Evolutionary conservation across 352 stramenopile genomes (phyloP).

Genomic region (Pythium phragmitis): DNA sequence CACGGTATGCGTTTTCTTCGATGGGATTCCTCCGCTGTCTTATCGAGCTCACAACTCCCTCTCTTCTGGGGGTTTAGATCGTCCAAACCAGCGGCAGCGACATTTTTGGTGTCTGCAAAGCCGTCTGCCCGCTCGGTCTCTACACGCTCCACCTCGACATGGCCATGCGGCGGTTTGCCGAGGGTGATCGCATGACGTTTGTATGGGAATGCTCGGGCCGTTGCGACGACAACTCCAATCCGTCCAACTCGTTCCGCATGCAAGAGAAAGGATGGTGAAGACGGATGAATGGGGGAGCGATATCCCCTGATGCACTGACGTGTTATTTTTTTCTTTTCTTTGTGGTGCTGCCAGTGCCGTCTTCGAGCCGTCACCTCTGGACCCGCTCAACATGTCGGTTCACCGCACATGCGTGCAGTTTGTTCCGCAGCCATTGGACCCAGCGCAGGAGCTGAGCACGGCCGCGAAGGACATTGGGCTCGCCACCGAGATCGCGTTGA

Average conservation of each 20-base stretch:
- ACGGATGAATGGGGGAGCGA: background rate
- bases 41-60: background rate
- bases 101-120: constrained; percentile 44
- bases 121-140: constrained; percentile 32
- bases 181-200: constrained; percentile 45
- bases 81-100: constrained; percentile 46
- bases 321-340: background rate
- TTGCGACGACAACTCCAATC: constrained; percentile 24
- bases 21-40: background rate
- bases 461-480: constrained; percentile 38
- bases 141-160: constrained; percentile 42
- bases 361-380: constrained; percentile 40
- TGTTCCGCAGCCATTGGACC: constrained; percentile 32
- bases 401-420: constrained; percentile 52
- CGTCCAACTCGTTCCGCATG: constrained; percentile 31
- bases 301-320: background rate
- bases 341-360: constrained; percentile 29
- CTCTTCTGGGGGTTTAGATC: constrained; percentile 20
- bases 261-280: constrained; percentile 54
- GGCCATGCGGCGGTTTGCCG: constrained; percentile 41
- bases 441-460: constrained; percentile 23
- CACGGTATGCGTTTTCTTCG: constrained; percentile 24
- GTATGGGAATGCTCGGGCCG: constrained; percentile 48
- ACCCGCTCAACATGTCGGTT: constrained; percentile 41
- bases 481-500: constrained; percentile 33